phyloP scores from a whole-genome alignment of 441 rosid species.

The Kokia cookei region DNA sequence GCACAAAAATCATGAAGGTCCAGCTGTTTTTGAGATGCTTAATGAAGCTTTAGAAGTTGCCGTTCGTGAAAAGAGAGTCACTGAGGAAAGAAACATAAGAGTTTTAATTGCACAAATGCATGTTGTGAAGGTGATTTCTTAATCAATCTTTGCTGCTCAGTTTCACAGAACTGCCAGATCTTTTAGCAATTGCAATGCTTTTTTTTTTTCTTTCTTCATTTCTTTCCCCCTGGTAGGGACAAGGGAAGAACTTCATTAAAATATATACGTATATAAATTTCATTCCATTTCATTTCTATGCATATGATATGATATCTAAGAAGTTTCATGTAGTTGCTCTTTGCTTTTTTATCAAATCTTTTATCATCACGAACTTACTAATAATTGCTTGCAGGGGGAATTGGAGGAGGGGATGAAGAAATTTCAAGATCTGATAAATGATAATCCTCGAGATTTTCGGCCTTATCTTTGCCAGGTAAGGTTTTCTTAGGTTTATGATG shows the following conservation, averaged over 20 bases:
- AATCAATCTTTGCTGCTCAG: not conserved
- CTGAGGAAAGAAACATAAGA: slow-evolving; percentile 81
- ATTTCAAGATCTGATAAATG: slow-evolving; percentile 62
- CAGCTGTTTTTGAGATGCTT: slow-evolving; percentile 78
- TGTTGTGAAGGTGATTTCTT: slow-evolving; percentile 53
- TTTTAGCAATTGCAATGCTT: not conserved
- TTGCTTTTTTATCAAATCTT: not conserved
- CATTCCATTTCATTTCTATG: too few relatives aligned
- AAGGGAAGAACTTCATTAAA: not conserved
- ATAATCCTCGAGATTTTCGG: slow-evolving; percentile 86
- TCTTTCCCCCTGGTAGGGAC: not conserved
- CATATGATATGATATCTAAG: not conserved
- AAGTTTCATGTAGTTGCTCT: not conserved
- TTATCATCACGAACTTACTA: not conserved
- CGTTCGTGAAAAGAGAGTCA: slow-evolving; percentile 42
- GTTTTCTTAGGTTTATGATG: not conserved
- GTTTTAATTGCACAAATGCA: slow-evolving; percentile 85
- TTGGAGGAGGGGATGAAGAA: slow-evolving; percentile 65
- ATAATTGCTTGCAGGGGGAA: slow-evolving; percentile 48
- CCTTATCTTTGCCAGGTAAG: slow-evolving; percentile 95
- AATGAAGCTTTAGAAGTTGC: slow-evolving; percentile 62
- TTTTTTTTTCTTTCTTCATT: not conserved
- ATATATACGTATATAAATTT: not conserved
- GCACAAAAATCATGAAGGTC: slow-evolving; percentile 78
- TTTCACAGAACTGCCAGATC: not conserved